Percentiles rank a stretch among this genome's conserved stretches.
Evolutionary conservation across 1,139 yeast species (phyloP).

Genomic region (Kurtzmaniella quercitrusa): DNA sequence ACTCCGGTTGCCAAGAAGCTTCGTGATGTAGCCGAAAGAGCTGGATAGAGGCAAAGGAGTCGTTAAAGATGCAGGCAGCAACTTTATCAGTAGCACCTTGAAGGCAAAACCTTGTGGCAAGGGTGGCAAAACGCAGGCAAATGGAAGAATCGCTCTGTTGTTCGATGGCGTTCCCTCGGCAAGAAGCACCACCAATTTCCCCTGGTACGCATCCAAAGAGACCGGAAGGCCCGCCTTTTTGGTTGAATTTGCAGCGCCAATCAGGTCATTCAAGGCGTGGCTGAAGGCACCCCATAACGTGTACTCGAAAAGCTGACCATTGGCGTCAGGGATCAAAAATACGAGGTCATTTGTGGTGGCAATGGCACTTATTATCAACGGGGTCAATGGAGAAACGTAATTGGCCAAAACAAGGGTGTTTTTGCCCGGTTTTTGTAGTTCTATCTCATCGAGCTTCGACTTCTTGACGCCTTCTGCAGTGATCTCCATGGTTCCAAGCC

Average conservation of each 20-base stretch:
- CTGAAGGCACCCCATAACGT: slow-evolving; percentile 31
- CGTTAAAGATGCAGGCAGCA: slow-evolving; percentile 31
- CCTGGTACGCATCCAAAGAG: slow-evolving; percentile 14
- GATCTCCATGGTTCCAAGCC: slow-evolving; percentile 30
- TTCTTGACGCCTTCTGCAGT: slow-evolving; percentile 51
- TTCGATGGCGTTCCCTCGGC: slow-evolving; percentile 71
- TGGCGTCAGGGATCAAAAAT: slow-evolving; percentile 41
- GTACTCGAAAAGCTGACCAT: slow-evolving; percentile 33
- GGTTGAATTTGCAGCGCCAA: slow-evolving; percentile 12
- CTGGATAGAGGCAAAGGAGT: slow-evolving; percentile 29
- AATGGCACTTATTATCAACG: slow-evolving; percentile 29
- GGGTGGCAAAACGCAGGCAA: slow-evolving; percentile 16
- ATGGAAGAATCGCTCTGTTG: slow-evolving; percentile 55
- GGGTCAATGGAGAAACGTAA: slow-evolving; percentile 54
- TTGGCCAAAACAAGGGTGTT: slow-evolving; percentile 49
- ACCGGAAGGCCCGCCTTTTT: slow-evolving; percentile 16
- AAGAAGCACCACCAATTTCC: slow-evolving; percentile 44
- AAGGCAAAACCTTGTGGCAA: slow-evolving; percentile 17
- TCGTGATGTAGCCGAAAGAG: slow-evolving; percentile 19
- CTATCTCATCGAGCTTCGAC: slow-evolving; percentile 30
- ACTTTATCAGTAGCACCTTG: slow-evolving; percentile 42
- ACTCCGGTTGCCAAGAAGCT: slow-evolving; percentile 20
- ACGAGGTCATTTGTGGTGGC: slow-evolving; percentile 27
- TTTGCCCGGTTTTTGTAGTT: slow-evolving; percentile 32
- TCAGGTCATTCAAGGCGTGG: slow-evolving; percentile 22